phyloP scores from a whole-genome alignment of 1,284 basidiomycete genomes.

The Sutorius eximius region DNA sequence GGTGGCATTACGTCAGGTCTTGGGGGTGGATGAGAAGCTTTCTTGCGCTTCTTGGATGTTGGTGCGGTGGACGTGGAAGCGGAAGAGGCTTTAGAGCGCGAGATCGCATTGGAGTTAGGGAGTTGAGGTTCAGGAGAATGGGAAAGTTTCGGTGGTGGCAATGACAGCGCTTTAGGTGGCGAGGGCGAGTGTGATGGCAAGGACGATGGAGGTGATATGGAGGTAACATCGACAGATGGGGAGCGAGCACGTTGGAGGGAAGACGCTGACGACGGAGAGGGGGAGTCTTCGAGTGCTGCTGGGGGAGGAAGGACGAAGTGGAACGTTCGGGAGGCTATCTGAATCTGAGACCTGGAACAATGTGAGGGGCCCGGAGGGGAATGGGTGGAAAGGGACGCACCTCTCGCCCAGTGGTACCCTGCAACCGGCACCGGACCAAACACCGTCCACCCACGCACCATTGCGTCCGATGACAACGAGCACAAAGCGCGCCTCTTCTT shows the following conservation, averaged over 20 bases:
- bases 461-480: constrained; percentile 92
- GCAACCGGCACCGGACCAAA: constrained; percentile 89
- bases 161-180: constrained; percentile 39
- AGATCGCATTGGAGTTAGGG: constrained; percentile 62
- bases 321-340: constrained; percentile 97
- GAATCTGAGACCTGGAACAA: constrained; percentile 84
- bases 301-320: constrained; percentile 89
- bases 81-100: constrained; percentile 47
- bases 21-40: constrained; percentile 48
- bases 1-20: constrained; percentile 76
- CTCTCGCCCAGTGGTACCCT: constrained; percentile 80
- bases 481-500: constrained; percentile 85
- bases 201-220: constrained; percentile 79
- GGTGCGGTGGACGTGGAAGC: constrained; percentile 18
- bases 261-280: constrained; percentile 68
- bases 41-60: constrained; percentile 70
- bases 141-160: constrained; percentile 38
- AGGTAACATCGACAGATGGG: constrained; percentile 77
- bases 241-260: constrained; percentile 61
- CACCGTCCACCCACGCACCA: constrained; percentile 96
- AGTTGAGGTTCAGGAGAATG: constrained; percentile 45
- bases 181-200: constrained; percentile 71
- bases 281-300: constrained; percentile 69
- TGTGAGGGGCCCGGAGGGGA: constrained; percentile 7
- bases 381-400: constrained; percentile 45